Percentiles rank a stretch among this genome's conserved stretches.
Evolutionary conservation across 2,329 filamentous ascomycete genomes (phyloP).

Genomic region (Aspergillus fumigatus): DNA sequence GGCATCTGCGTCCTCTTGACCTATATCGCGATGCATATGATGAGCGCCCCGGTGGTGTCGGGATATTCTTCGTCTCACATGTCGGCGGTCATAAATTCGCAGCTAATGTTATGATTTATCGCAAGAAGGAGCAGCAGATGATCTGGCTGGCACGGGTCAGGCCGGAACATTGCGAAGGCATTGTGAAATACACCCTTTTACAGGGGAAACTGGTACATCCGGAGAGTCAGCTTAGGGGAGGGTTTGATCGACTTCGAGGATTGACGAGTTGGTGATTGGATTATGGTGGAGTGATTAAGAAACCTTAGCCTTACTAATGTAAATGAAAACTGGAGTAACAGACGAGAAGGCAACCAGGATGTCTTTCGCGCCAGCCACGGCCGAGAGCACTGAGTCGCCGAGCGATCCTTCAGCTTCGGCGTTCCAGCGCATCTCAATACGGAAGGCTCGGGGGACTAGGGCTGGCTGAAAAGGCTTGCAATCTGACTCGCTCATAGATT

Average conservation of each 20-base stretch:
- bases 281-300: background rate
- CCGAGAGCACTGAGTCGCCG: background rate
- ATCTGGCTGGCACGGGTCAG: conserved; percentile 86
- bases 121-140: conserved; percentile 45
- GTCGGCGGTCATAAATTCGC: conserved; percentile 92
- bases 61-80: conserved; percentile 88
- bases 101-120: conserved; percentile 85
- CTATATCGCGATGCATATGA: conserved; percentile 78
- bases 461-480: too few species aligned
- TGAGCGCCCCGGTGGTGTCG: conserved; percentile 76
- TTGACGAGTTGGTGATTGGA: conserved; percentile 57
- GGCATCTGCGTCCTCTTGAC: conserved; percentile 73
- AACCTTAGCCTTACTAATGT: background rate
- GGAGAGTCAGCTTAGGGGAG: conserved; percentile 73
- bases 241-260: conserved; percentile 71
- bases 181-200: conserved; percentile 78
- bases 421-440: too few species aligned
- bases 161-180: conserved; percentile 83
- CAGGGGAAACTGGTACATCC: conserved; percentile 89
- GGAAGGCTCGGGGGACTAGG: too few species aligned
- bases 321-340: background rate
- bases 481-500: too few species aligned
- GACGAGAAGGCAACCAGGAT: background rate
- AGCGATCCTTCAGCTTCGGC: background rate
- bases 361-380: background rate